A percentile compares a stretch with the other conserved stretches of the same genome.
Evolutionary conservation across 2,329 filamentous ascomycete species (phyloP).

Genomic region (Beauveria sp.): DNA sequence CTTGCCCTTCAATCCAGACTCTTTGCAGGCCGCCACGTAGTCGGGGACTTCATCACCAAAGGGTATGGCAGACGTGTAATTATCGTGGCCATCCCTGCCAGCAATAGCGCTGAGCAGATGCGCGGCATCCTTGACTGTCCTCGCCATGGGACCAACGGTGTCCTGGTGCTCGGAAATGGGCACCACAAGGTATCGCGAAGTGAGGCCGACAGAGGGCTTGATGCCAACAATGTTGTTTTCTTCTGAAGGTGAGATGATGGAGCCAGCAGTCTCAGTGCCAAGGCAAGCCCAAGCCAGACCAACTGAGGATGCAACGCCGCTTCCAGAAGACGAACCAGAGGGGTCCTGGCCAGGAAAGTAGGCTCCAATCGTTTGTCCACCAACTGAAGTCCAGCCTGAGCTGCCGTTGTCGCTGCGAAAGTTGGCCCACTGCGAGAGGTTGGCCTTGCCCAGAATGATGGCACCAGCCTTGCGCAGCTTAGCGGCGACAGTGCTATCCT

Average conservation of each 20-base stretch:
- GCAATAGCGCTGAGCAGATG: constrained; percentile 54
- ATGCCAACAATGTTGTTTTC: constrained; percentile 57
- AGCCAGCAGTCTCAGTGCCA: constrained; percentile 57
- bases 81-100: constrained; percentile 51
- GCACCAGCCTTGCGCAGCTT: constrained; percentile 53
- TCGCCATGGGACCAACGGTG: constrained; percentile 54
- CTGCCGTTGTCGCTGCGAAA: constrained; percentile 48
- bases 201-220: constrained; percentile 60
- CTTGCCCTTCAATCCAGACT: constrained; percentile 44
- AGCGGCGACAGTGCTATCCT: constrained; percentile 48
- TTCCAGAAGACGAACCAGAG: constrained; percentile 52
- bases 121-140: constrained; percentile 55
- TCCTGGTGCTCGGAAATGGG: constrained; percentile 57
- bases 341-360: constrained; percentile 57
- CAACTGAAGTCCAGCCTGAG: constrained; percentile 57
- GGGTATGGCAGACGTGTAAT: constrained; percentile 54
- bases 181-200: constrained; percentile 54
- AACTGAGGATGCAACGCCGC: constrained; percentile 53
- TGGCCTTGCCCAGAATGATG: constrained; percentile 57
- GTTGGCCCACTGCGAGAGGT: constrained; percentile 57
- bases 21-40: constrained; percentile 52
- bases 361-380: constrained; percentile 52
- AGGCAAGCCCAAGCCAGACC: constrained; percentile 51
- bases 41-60: constrained; percentile 49
- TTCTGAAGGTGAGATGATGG: constrained; percentile 47